phyloP scores from a whole-genome alignment of 176 grass and related monocot species.

The Oryza meyeriana region DNA sequence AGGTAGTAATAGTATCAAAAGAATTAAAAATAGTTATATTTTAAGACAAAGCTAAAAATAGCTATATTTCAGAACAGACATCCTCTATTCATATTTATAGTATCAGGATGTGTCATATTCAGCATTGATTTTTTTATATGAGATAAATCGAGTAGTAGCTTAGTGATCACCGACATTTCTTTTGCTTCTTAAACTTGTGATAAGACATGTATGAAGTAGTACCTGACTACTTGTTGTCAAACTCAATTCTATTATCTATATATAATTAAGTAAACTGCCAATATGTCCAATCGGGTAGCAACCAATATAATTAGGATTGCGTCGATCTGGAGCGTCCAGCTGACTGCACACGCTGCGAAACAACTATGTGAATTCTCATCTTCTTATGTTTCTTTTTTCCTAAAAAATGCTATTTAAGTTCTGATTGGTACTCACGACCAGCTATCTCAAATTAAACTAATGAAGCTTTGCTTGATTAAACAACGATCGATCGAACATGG shows the following conservation, averaged over 20 bases:
- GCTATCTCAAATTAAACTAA: neutral
- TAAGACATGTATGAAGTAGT: neutral
- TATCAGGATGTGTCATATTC: too few species aligned
- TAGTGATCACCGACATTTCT: neutral
- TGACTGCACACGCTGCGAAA: neutral
- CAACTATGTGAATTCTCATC: neutral
- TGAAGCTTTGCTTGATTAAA: neutral
- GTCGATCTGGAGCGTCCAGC: neutral
- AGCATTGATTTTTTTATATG: too few species aligned
- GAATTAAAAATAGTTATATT: too few species aligned
- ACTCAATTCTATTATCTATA: neutral
- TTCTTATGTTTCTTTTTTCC: slow-evolving; percentile 4
- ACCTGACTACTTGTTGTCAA: neutral
- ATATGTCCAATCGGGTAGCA: slow-evolving; percentile 2
- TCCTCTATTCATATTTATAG: too few species aligned
- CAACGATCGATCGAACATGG: neutral
- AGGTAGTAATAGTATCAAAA: too few species aligned
- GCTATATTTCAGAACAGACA: too few species aligned
- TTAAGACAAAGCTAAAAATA: too few species aligned
- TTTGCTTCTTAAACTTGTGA: neutral
- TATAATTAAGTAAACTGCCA: neutral
- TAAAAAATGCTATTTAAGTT: neutral
- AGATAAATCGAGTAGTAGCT: neutral
- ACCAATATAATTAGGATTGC: neutral
- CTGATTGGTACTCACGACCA: slow-evolving; percentile 35